These are phyloP conservation scores for Suhomyces sp. DNA, from an alignment of 805 yeast species.

Conservation along the genomic window DNA sequence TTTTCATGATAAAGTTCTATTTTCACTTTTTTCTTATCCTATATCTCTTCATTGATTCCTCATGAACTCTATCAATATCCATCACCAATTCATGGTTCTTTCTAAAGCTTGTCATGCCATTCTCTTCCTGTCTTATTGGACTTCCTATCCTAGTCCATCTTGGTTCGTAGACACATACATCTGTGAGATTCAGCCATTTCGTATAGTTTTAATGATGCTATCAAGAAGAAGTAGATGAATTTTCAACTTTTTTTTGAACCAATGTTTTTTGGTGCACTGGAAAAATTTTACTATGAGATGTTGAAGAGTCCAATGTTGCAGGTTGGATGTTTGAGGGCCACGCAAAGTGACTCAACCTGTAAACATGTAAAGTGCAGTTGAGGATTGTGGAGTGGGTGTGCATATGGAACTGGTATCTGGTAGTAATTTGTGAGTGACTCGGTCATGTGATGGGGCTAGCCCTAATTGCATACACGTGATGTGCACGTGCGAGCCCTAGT, in stretches of 20 bases:
- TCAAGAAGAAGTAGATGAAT: conserved; percentile 7
- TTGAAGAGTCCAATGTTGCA: conserved; percentile 2
- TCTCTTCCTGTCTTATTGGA: no score
- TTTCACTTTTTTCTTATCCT: no score
- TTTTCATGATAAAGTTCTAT: no score
- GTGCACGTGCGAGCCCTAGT: neutral
- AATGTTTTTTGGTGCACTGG: conserved; percentile 7
- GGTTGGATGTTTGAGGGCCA: neutral
- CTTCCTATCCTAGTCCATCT: no score
- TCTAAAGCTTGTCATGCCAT: no score
- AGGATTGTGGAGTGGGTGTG: no score
- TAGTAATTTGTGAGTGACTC: neutral
- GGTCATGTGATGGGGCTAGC: conserved; percentile 3
- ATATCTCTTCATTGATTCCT: no score
- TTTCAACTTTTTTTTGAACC: conserved; percentile 7
- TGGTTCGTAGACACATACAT: conserved; percentile 62
- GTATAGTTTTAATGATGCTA: conserved; percentile 16
- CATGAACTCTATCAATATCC: no score
- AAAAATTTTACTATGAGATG: conserved; percentile 5
- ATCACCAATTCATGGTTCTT: no score
- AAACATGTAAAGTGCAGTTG: conserved; percentile 1
- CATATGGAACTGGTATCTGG: no score
- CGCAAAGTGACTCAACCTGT: neutral
- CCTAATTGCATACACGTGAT: conserved; percentile 17
- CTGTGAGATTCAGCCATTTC: conserved; percentile 97